Evolutionary conservation across 306 rosid genomes (phyloP).

Genomic region (Cucurbita argyrosperma): DNA sequence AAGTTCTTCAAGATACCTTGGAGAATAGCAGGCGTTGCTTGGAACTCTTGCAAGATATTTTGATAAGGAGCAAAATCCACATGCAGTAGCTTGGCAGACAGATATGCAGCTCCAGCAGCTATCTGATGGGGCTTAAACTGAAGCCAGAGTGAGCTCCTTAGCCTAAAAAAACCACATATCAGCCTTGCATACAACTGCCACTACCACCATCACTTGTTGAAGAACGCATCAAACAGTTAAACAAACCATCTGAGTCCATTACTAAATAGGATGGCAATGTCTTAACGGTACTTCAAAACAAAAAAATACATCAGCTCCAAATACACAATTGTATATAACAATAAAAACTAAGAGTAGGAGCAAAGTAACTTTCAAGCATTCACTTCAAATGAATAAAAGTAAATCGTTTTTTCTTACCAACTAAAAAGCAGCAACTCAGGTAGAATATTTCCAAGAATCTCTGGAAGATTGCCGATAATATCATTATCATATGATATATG

Average conservation of each 20-base stretch:
- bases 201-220: constrained; percentile 11
- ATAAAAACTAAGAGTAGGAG: constrained; percentile 21
- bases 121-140: constrained; percentile 92
- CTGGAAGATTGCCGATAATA: constrained; percentile 88
- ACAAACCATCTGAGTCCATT: constrained; percentile 58
- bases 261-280: constrained; percentile 27
- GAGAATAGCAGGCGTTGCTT: constrained; percentile 79
- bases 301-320: constrained; percentile 33
- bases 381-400: constrained; percentile 35
- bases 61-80: constrained; percentile 54
- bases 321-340: constrained; percentile 8
- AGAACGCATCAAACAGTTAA: constrained; percentile 25
- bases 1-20: constrained; percentile 36
- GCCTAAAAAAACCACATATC: constrained; percentile 39
- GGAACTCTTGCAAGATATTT: constrained; percentile 77
- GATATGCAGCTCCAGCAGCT: constrained; percentile 94
- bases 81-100: constrained; percentile 72
- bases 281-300: constrained; percentile 41
- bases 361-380: constrained; percentile 19
- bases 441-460: constrained; percentile 87
- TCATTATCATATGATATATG: constrained; percentile 55
- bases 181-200: constrained; percentile 6
- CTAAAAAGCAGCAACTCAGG: constrained; percentile 97
- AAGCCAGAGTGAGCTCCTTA: constrained; percentile 95
- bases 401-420: constrained; percentile 74